Evolutionary conservation across 768 basidiomycete genomes (phyloP).

Genomic region (Xanthoconium purpureum): DNA sequence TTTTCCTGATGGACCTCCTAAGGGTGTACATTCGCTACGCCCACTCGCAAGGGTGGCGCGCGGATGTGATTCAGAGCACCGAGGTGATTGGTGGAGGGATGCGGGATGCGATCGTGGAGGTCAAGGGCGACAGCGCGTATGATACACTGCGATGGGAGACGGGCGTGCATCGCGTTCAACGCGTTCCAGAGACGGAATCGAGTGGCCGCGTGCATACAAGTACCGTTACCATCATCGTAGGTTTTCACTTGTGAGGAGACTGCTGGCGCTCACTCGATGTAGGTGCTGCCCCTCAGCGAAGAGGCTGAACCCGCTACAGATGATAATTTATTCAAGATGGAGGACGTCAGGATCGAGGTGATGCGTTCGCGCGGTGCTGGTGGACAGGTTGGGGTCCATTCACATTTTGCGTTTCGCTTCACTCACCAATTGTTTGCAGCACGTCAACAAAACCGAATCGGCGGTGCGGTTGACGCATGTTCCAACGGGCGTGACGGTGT

Average conservation of each 20-base stretch:
- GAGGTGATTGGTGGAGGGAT: slow-evolving; percentile 61
- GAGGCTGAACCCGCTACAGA: slow-evolving; percentile 50
- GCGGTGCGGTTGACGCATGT: slow-evolving; percentile 92
- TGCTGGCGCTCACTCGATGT: neutral
- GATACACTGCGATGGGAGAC: slow-evolving; percentile 85
- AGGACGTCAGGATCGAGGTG: slow-evolving; percentile 87
- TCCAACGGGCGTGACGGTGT: slow-evolving; percentile 91
- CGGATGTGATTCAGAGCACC: slow-evolving; percentile 55
- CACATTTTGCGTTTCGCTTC: neutral
- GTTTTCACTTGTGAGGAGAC: slow-evolving; percentile 23
- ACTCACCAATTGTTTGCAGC: slow-evolving; percentile 42
- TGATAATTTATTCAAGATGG: slow-evolving; percentile 75
- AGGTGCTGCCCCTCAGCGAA: slow-evolving; percentile 82
- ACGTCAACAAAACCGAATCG: slow-evolving; percentile 98
- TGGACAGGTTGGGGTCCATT: slow-evolving; percentile 64
- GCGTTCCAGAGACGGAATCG: slow-evolving; percentile 88
- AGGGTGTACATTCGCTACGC: slow-evolving; percentile 79
- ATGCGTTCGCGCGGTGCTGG: slow-evolving; percentile 98
- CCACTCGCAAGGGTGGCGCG: slow-evolving; percentile 55
- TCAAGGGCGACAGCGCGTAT: slow-evolving; percentile 75
- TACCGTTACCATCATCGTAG: slow-evolving; percentile 81
- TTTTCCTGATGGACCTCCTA: slow-evolving; percentile 76
- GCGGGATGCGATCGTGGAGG: slow-evolving; percentile 76
- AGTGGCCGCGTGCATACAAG: slow-evolving; percentile 90
- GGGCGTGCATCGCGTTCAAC: slow-evolving; percentile 93